Percentiles rank a stretch among this genome's conserved stretches.
These are phyloP conservation scores for Botryotinia globosa DNA, from an alignment of 2,329 filamentous ascomycete species.

Conservation along the genomic window DNA sequence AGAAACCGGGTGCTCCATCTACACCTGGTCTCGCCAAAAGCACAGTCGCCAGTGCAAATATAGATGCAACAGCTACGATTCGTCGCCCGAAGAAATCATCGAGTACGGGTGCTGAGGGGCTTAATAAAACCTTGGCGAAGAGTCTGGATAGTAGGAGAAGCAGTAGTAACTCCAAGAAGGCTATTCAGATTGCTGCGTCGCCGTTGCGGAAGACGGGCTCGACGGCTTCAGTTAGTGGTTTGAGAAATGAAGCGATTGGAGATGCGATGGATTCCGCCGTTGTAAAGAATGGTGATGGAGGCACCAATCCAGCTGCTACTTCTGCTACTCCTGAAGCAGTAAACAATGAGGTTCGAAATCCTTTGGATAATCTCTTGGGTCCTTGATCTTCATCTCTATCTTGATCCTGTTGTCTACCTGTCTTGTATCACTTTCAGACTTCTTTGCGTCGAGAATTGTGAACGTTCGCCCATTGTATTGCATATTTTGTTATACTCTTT, in stretches of 20 bases:
- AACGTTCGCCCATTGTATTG: background rate
- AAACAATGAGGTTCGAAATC: conserved; percentile 33
- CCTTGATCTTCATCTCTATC: conserved; percentile 27
- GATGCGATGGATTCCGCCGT: background rate
- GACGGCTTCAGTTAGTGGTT: conserved; percentile 28
- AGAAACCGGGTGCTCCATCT: conserved; percentile 87
- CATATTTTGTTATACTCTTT: background rate
- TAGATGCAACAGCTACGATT: conserved; percentile 79
- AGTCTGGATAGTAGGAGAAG: conserved; percentile 89
- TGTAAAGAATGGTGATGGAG: conserved; percentile 18
- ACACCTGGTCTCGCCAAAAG: conserved; percentile 89
- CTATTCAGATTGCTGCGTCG: conserved; percentile 45
- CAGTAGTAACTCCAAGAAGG: conserved; percentile 81
- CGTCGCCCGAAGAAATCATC: conserved; percentile 44
- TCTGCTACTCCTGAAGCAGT: conserved; percentile 19
- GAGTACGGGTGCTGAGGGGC: conserved; percentile 62
- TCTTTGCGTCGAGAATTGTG: background rate
- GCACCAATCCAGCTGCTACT: background rate
- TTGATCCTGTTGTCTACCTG: background rate
- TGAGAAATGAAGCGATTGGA: conserved; percentile 25
- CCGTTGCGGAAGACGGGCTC: conserved; percentile 31
- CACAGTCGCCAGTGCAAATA: conserved; percentile 82
- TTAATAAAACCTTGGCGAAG: conserved; percentile 76
- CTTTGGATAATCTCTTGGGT: conserved; percentile 35
- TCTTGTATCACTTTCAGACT: background rate